These are phyloP conservation scores for Cavenderia fasciculata DNA, from an alignment of 78 protist species.

Conservation along the genomic window DNA sequence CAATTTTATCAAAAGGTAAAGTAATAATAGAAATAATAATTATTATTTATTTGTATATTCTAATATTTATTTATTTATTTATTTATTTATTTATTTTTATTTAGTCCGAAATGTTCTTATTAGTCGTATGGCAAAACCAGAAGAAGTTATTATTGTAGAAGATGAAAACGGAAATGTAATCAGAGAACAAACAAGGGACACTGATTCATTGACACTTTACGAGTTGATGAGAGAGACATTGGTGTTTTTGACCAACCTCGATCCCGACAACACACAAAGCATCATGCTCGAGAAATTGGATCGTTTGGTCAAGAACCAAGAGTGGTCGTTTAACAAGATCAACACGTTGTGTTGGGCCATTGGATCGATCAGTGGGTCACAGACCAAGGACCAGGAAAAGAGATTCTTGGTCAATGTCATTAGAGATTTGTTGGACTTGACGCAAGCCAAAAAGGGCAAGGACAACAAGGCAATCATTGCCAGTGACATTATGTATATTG, in stretches of 20 bases:
- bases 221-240: slow-evolving; percentile 88
- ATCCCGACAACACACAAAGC: slow-evolving; percentile 93
- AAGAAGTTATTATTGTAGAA: slow-evolving; percentile 97
- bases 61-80: neutral
- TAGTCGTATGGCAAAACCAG: slow-evolving; percentile 98
- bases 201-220: slow-evolving; percentile 92
- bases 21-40: neutral
- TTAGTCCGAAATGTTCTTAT: slow-evolving; percentile 95
- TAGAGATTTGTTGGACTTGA: slow-evolving; percentile 95
- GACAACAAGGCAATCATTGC: slow-evolving; percentile 99
- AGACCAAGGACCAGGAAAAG: slow-evolving; percentile 93
- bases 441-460: slow-evolving; percentile 94
- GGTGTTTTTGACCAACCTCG: slow-evolving; percentile 96
- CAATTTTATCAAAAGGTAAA: slow-evolving; percentile 73
- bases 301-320: slow-evolving; percentile 56
- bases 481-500: slow-evolving; percentile 99
- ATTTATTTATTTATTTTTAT: no score
- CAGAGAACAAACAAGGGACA: slow-evolving; percentile 90
- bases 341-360: slow-evolving; percentile 99
- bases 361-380: slow-evolving; percentile 99
- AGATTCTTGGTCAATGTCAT: slow-evolving; percentile 97
- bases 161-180: slow-evolving; percentile 97
- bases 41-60: neutral
- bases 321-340: slow-evolving; percentile 89
- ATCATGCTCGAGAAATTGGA: slow-evolving; percentile 92